Evolutionary conservation across 202 grass and related monocot genomes (phyloP), one percentile per base, ranked within the genome.

Genomic region (Setaria viridis): DNA sequence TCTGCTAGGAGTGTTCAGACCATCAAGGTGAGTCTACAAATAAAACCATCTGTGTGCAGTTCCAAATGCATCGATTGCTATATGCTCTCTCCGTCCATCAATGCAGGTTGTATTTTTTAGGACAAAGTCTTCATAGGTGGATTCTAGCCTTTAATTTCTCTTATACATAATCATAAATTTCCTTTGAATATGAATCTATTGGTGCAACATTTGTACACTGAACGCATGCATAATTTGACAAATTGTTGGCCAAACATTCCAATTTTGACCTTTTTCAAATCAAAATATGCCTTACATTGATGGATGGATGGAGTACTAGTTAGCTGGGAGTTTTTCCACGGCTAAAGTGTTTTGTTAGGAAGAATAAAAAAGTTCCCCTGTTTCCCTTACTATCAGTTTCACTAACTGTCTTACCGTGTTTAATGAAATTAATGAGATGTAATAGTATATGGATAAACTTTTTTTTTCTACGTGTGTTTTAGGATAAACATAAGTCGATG

Each of bases 1-100:
- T 87, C 92, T 85, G 56, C 49, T 25, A 88, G 46, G 56, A 84
- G 70, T 37, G 47, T 17, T 20, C 81, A 78, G 3, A 72, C 25
- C 35, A 20, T 57, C 17, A 84, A 88, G 86, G 86, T 88, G 64
- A 72, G 58, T 51, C 41, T 41, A 66, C 34, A 76, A 7, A 66
- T 45, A 10, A 33, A 55, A 45, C 5, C 67, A 70, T 43, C 8
- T 37, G 67, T 70, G 39, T 45, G 14, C 67, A 46, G 6, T 47
- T 71, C 29, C 43, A 76, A 34, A 29, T 29, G 68, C 42, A 29
- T 63, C 6, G n/a, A 47, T 71, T 46, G 68, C 20, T 71, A 70
- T 21, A 21, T 69, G n/a, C 67, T 70, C 41, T 37, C 67, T 33
- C 29, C 29, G 0, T 67, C 65, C 16, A 19, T 9, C 65, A 67